Evolutionary conservation across 805 yeast species (phyloP), one percentile per base, ranked within the genome.

Genomic region (Schwanniomyces pseudopolymorphus): DNA sequence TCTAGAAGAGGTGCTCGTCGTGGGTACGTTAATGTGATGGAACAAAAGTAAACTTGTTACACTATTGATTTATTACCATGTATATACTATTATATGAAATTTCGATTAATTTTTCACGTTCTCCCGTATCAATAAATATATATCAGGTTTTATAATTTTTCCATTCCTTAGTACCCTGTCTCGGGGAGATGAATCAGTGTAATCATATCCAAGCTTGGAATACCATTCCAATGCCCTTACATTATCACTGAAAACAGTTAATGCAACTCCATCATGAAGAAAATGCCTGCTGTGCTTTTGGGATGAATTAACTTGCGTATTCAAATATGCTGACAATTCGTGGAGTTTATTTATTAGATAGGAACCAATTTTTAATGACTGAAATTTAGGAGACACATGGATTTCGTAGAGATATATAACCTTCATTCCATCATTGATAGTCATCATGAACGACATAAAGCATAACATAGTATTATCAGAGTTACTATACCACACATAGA

Each of bases 321-420:
- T 48, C n/a, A 63, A 43, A 19, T 43, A 9, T 2, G 5, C 4
- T 2, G 71, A 66, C 4, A 74, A 46, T 0, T 40, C 11, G 41
- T 77, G 78, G 27, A 80, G 64, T 0, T 46, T 14, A 0, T 33
- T 22, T 46, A 82, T 60, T n/a, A 81, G 50, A 9, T 14, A 14
- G 0, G 70, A 40, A 0, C 87, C 87, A 0, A 74, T 22, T 7
- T 61, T 54, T 2, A 39, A 31, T 1, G 63, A 61, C 40, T 79
- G 78, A 46, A 50, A 67, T 9, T 40, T 13, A 1, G 67, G 65
- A 1, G 46, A 25, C 0, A 82, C 59, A 45, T 83, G 87, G 31
- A 83, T 76, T 55, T 83, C 87, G 52, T 79, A 83, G 8, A 83
- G 63, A 52, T 81, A 83, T 7, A 82, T 46, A 13, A 74, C 75